Evolutionary conservation across 2,329 filamentous ascomycete species (phyloP).

Genomic region (Pseudopyricularia javanii): DNA sequence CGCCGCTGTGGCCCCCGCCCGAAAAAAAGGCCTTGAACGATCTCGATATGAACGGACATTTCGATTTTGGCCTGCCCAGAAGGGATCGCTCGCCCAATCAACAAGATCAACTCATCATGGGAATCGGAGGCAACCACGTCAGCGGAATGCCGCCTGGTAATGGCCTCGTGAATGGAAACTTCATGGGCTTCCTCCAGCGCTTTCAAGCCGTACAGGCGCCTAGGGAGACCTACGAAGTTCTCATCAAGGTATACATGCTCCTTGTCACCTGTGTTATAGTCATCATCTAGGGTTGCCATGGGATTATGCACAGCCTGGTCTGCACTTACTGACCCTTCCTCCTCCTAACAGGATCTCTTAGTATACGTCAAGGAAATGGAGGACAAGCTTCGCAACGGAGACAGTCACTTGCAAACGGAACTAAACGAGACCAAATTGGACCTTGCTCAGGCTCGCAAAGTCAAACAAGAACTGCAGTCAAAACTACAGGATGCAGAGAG

Average conservation of each 20-base stretch:
- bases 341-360: conserved; percentile 28
- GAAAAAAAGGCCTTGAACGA: not conserved
- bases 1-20: too few species aligned
- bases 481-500: conserved; percentile 26
- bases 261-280: too few species aligned
- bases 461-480: conserved; percentile 37
- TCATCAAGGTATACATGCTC: conserved; percentile 30
- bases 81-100: not conserved
- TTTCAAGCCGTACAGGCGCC: conserved; percentile 30
- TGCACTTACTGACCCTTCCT: not conserved
- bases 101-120: not conserved
- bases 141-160: not conserved
- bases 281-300: not conserved
- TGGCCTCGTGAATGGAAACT: not conserved
- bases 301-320: not conserved
- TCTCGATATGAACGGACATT: not conserved
- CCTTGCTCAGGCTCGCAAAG: conserved; percentile 33
- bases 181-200: conserved; percentile 33
- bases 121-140: not conserved
- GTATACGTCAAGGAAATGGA: conserved; percentile 32
- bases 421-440: conserved; percentile 34
- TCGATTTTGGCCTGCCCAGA: not conserved
- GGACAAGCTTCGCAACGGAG: conserved; percentile 28
- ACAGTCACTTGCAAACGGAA: conserved; percentile 24
- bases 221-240: conserved; percentile 25